Evolutionary conservation across 2,329 filamentous ascomycete species (phyloP), one percentile per base, ranked within the genome.

Genomic region (Paraphoma chrysanthemicola): DNA sequence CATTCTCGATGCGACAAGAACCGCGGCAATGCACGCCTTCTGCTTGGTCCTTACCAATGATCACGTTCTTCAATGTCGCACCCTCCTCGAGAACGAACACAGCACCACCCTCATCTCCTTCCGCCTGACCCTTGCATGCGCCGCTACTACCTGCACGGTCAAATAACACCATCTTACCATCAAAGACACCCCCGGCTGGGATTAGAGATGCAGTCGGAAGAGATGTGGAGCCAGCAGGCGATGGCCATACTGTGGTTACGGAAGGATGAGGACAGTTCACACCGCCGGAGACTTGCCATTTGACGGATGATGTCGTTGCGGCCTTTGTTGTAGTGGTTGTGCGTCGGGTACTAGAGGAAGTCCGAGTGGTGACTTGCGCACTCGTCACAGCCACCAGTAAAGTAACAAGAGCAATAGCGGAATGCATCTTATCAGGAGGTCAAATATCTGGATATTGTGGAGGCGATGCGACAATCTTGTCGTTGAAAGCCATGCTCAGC

Each of bases 11-110:
- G 17, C 77, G 81, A 71, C 82, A 83, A 29, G 77, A 72, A 33
- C 80, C 82, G 57, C 77, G 67, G 72, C 82, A 84, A 73, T 85
- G 82, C 41, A 84, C 78, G 56, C 81, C 82, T 67, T 84, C 82
- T 31, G 77, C 73, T 64, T 83, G 79, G 53, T 79, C 78, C 23
- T 75, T 72, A 6, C 82, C 81, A 50, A 84, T 83, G 70, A 84
- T 83, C 64, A 80, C 81, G 64, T 84, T 84, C 63, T 77, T 79
- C 42, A 85, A 70, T 14, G 79, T 80, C 14, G 78, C 82, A 17
- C 82, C 82, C 28, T 77, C 69, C 60, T 79, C 74, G 44, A 84
- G 73, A 54, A 81, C 76, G 76, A 84, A 84, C 64, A 84, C 81
- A 33, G 82, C 79, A 42, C 81, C 80, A 0, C 71, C 62, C 50